Evolutionary conservation across 495 filamentous ascomycete genomes (phyloP), one percentile per base, ranked within the genome.

Genomic region (Aspergillus taichungensis): DNA sequence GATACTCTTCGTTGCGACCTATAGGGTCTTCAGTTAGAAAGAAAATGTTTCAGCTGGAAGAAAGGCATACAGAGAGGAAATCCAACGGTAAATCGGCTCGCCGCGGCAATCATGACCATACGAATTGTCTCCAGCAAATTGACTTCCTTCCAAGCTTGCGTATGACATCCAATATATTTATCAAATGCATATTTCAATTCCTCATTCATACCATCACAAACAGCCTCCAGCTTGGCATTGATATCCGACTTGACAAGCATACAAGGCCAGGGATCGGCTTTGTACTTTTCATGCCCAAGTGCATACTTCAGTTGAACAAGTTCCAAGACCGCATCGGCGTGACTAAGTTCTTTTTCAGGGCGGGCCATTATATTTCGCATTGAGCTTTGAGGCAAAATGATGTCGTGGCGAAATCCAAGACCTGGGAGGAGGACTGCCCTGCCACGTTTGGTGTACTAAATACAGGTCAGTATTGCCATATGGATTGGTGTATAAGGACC

Each of bases 31-130:
- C 3, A 10, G 34, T 43, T n/a, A 43, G 30, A n/a, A 10, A 36
- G 0, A 30, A 6, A n/a, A 24, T 6, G 28, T 7, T 11, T 0
- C 5, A 29, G 34, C 32, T 6, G 9, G 31, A 35, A 11, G 11
- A 11, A 14, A 7, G 30, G 36, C 49, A 34, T 46, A 64, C 66
- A 68, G 5, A 72, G 44, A 2, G 62, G 59, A n/a, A 55, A 34
- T 1, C 68, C 69, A 18, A 72, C 52, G 11, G 65, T 64, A 47
- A 68, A 66, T 8, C 67, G 59, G 43, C 59, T 67, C 7, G 61
- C 45, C 5, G 52, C 55, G 13, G 58, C 59, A 1, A 57, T 56
- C 6, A 72, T 56, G 13, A 70, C 49, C 40, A 50, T 43, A 37
- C 56, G 46, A 29, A 67, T 52, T 10, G 55, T 55, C 9, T 63